Evolutionary conservation across 345 rosid genomes (phyloP), one percentile per base, ranked within the genome.

Genomic region (Dovyalis caffra): DNA sequence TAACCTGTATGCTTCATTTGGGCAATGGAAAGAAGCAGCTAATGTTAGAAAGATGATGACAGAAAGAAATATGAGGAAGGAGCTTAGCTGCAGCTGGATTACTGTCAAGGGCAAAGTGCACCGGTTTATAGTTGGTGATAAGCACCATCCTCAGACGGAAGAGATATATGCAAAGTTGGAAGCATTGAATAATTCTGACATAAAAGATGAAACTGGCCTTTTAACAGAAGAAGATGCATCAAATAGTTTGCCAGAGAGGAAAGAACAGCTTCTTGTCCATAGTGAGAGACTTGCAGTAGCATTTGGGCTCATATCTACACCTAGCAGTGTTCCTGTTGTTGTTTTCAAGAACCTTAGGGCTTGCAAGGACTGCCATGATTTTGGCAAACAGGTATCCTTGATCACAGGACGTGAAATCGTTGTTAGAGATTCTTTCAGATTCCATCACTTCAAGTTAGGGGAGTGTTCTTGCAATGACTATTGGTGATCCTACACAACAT

Each of bases 201-300:
- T 4, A 15, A 61, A 74, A 32, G 68, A 70, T 68, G 81, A 77
- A 77, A 71, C 65, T 26, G 70, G 57, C 68, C 73, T 69, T 49
- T 43, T 79, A 38, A 79, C 79, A 0, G 88, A 82, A 76, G 93
- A 85, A 28, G 82, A 78, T 75, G 79, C 71, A 40, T 78, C 80
- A 33, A 64, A 74, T 73, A 76, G 69, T 79, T 78, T 89, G 80
- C 82, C 85, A 0, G 91, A 86, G 76, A 84, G 89, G 72, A 85
- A 86, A 78, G 82, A 84, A 43, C 90, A 87, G 69, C 88, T 83
- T 78, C 88, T 86, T 71, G 89, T 83, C 60, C 93, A 92, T 40
- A 90, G 93, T 4, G 97, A 92, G 88, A 89, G 88, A 76, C 88
- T 92, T 69, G 97, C 95, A 58, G 80, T 90, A 51, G 87, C 97